These are phyloP conservation scores for Heliocybe sulcata DNA, from an alignment of 1,284 basidiomycete species.

Conservation along the genomic window DNA sequence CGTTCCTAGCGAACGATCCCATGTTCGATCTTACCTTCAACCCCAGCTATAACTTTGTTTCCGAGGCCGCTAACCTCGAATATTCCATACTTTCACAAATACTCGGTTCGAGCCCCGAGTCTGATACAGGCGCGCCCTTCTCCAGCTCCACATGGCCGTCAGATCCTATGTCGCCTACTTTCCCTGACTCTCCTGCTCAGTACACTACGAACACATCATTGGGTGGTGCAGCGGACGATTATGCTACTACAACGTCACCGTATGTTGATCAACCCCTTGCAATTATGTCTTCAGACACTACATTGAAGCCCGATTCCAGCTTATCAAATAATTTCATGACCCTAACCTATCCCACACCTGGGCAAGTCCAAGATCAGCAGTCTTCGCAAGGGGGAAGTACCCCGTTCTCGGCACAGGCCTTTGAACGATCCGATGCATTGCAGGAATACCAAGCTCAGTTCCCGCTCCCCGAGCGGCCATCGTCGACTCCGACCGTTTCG, in stretches of 20 bases:
- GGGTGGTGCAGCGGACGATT: conserved; percentile 13
- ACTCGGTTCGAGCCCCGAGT: conserved; percentile 65
- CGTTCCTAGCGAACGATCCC: conserved; percentile 46
- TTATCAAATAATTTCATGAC: conserved; percentile 8
- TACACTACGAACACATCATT: not conserved
- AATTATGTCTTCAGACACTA: not conserved
- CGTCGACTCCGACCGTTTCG: not conserved
- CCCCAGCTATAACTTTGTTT: conserved; percentile 65
- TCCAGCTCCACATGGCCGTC: conserved; percentile 37
- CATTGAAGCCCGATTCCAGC: conserved; percentile 1
- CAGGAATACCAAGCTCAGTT: not conserved
- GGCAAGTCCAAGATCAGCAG: conserved; percentile 7
- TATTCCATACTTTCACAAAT: conserved; percentile 92
- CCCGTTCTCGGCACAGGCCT: not conserved
- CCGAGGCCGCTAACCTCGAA: conserved; percentile 85
- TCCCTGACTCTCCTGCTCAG: not conserved
- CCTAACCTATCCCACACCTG: conserved; percentile 7
- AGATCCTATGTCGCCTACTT: conserved; percentile 18
- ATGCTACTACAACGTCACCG: conserved; percentile 7
- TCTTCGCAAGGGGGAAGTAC: not conserved
- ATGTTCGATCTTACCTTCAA: conserved; percentile 60
- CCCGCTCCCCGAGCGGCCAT: not conserved
- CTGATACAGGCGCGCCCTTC: conserved; percentile 19
- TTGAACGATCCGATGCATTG: not conserved
- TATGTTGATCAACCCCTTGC: conserved; percentile 14